Evolutionary conservation across 2,329 filamentous ascomycete genomes (phyloP), one percentile per base, ranked within the genome.

Genomic region (Chaetomiaceae sp.): DNA sequence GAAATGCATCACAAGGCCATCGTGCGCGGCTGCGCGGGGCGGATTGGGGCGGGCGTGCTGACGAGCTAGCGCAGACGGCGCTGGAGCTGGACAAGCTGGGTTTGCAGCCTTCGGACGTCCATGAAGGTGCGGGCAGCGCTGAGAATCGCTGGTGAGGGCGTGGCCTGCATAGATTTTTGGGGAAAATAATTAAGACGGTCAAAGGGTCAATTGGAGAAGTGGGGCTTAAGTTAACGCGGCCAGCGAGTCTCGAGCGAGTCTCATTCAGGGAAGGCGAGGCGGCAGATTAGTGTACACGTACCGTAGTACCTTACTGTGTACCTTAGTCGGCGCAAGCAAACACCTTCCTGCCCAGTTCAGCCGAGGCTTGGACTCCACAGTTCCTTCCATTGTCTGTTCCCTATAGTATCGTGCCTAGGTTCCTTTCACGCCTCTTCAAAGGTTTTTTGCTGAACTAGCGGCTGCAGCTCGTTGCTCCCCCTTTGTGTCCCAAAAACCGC

Each of bases 1-100:
- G 51, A 42, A 53, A 61, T 60, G 62, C 61, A 63, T 64, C 56
- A 64, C 62, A 63, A 57, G 49, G 51, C 61, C 62, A 63, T 63
- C 43, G 50, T 54, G 51, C 55, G 56, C 47, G 47, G 47, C 47
- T 36, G 55, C 52, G 51, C 50, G 46, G 53, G 38, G 48, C 38
- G 47, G 19, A 53, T 54, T 56, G 57, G 52, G 37, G 39, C 33
- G 40, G 8, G 40, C 11, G 36, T 46, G n/a, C 23, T 42, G 47
- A 29, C 29, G 29, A 42, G 17, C n/a, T 17, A 42, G 51, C 37
- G 45, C 33, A 40, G 20, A 45, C n/a, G 37, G 29, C 23, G 42
- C 34, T 40, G 55, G 43, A 29, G 48, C 31, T 47, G 46, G 23
- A 11, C 37, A 38, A 29, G 48, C 31, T 47, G 46, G 23, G 12